Conservation (phyloP, 1,284 basidiomycete genomes). For the Entoloma clypeatum region DNA sequence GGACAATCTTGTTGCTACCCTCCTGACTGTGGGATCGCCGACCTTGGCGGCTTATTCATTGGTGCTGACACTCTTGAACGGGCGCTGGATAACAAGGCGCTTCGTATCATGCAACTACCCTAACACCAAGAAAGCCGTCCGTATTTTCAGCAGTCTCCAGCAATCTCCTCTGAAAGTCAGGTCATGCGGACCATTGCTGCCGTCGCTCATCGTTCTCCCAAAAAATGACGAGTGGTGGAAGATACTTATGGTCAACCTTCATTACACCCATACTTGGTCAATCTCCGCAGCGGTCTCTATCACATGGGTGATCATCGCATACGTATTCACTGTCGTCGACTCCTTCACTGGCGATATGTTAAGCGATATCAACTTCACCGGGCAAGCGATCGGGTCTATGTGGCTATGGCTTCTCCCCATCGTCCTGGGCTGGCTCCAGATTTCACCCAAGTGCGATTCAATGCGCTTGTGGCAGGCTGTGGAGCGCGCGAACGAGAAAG, state of each 20-base stretch:
- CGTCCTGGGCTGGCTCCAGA: conserved; percentile 39
- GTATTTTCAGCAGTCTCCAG: conserved; percentile 31
- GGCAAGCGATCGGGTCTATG: conserved; percentile 34
- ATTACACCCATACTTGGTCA: conserved; percentile 37
- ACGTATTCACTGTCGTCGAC: conserved; percentile 38
- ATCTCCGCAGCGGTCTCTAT: conserved; percentile 38
- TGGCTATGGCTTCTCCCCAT: conserved; percentile 43
- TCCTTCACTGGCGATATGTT: conserved; percentile 28
- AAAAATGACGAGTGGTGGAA: conserved; percentile 33
- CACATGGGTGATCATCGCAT: conserved; percentile 40
- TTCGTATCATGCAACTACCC: conserved; percentile 27
- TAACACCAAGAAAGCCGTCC: conserved; percentile 26
- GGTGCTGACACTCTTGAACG: conserved; percentile 34
- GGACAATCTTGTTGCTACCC: conserved; percentile 29
- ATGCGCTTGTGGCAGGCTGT: conserved; percentile 28
- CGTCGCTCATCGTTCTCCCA: conserved; percentile 31
- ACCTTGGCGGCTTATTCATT: conserved; percentile 37
- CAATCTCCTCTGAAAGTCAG: conserved; percentile 31
- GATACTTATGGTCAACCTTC: conserved; percentile 24
- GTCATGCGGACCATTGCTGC: conserved; percentile 22
- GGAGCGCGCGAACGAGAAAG: conserved; percentile 27
- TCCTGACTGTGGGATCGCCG: conserved; percentile 36
- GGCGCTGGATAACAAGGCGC: conserved; percentile 30
- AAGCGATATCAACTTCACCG: conserved; percentile 25
- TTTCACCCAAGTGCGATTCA: conserved; percentile 39